Base-by-base conservation (phyloP, 1,139 yeast genomes). In the Tardiomyces depauwii region DNA sequence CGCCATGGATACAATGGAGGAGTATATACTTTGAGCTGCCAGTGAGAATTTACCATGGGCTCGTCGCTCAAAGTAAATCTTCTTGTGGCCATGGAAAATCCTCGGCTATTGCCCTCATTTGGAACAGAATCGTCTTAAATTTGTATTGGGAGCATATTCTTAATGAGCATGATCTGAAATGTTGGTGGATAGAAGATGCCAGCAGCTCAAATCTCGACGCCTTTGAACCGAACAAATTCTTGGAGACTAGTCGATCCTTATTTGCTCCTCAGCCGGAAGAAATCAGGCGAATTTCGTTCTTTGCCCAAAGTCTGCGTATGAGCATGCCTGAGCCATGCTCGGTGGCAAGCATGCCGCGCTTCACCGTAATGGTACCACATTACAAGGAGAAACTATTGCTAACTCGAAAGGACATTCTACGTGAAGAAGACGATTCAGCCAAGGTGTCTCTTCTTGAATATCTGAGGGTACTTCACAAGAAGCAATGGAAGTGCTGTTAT, bases 251-350 rank as follows among this genome's bases (percentile, higher is more conserved):
- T 14, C 36, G 36, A 11, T 30, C 36, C 16, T 12, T 30, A 11
- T 10, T 30, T 30, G 25, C 36, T 2, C 11, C 40, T 16, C 32
- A 42, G 59, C 77, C 38, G 6, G 95, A 85, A 58, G 93, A 94
- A 0, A 82, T 83, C 57, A 67, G 96, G 55, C 70, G 96, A 45
- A 76, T 87, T 1, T 80, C 93, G 0, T 87, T 83, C 56, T 87
- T 87, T 71, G 95, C 96, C 0, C 95, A 86, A 58, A 84, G 95
- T 0, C 62, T 87, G 43, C 77, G 94, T 0, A 80, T 88, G 0
- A 82, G 91, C 0, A 72, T 87, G 42, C 82, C 86, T 0, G 89
- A 81, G 49, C 83, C 93, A 0, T 66, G 73, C n/a, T 79, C 89
- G 0, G 77, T 82, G 1, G 78, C 77, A 46, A 71, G 82, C n/a